These are phyloP conservation scores for Fusarium temperatum DNA, from an alignment of 2,329 filamentous ascomycete species.

Conservation along the genomic window DNA sequence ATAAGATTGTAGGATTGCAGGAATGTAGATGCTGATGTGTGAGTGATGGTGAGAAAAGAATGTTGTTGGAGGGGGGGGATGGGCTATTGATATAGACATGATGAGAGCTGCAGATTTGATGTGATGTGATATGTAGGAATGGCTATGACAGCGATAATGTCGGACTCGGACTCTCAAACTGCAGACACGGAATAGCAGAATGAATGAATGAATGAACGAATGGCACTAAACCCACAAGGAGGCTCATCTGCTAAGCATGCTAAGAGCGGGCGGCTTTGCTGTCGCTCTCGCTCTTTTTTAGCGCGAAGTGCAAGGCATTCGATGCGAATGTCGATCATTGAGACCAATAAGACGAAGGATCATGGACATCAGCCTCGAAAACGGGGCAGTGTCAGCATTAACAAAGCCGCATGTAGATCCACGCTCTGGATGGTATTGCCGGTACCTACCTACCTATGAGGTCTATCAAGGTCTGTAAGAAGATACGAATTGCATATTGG, in stretches of 20 bases:
- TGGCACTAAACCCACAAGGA: background rate
- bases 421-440: background rate
- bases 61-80: constrained; percentile 12
- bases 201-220: background rate
- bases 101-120: background rate
- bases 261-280: background rate
- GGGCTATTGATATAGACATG: constrained; percentile 26
- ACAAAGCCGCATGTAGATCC: background rate
- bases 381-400: constrained; percentile 26
- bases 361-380: constrained; percentile 14
- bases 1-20: background rate
- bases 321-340: background rate
- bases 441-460: background rate
- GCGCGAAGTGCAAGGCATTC: background rate
- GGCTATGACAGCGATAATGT: background rate
- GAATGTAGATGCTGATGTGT: constrained; percentile 6
- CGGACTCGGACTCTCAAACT: constrained; percentile 17
- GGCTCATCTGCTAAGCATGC: constrained; percentile 15
- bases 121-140: background rate
- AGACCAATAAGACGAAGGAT: background rate
- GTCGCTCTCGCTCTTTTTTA: constrained; percentile 15
- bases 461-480: background rate
- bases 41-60: constrained; percentile 2
- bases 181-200: background rate
- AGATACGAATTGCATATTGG: background rate